Percentiles rank a stretch among this genome's conserved stretches.
Conservation (phyloP, 2,329 filamentous ascomycete genomes). For the Penicillium sclerotigenum region DNA sequence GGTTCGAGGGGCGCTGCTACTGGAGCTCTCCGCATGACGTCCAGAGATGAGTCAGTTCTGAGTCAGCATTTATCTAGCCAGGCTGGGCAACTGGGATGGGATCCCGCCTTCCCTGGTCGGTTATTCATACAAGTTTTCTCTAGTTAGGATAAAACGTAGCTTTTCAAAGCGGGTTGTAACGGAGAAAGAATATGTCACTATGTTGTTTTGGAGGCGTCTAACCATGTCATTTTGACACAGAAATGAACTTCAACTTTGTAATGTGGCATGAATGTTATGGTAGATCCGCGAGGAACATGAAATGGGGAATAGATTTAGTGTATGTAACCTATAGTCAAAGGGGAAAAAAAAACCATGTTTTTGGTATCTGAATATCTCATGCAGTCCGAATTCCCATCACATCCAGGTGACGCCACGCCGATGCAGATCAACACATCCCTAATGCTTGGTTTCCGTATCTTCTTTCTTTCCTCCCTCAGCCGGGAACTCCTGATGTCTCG, state of each 20-base stretch:
- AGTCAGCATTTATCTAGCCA: conserved; percentile 4
- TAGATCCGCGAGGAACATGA: neutral
- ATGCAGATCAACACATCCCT: conserved; percentile 10
- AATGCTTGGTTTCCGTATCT: neutral
- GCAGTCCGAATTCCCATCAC: conserved; percentile 10
- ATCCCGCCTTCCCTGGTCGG: neutral
- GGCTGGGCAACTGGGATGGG: neutral
- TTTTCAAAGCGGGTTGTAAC: too few species aligned
- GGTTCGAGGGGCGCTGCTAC: conserved; percentile 7
- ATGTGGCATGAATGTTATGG: neutral
- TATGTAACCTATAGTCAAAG: conserved; percentile 1
- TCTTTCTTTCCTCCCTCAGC: conserved; percentile 22
- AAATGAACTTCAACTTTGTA: neutral
- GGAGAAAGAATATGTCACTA: neutral
- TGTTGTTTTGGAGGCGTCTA: neutral
- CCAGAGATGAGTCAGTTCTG: conserved; percentile 13
- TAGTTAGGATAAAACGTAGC: neutral
- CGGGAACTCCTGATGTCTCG: conserved; percentile 67
- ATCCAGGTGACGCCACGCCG: conserved; percentile 12
- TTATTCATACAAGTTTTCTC: neutral
- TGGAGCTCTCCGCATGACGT: conserved; percentile 13
- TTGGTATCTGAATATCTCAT: conserved; percentile 18
- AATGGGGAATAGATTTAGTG: neutral
- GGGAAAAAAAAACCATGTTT: conserved; percentile 6
- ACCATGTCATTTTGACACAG: too few species aligned